Percentiles rank a stretch among this genome's conserved stretches.
phyloP scores from a whole-genome alignment of 202 grass and related monocot genomes.

The Setaria viridis region DNA sequence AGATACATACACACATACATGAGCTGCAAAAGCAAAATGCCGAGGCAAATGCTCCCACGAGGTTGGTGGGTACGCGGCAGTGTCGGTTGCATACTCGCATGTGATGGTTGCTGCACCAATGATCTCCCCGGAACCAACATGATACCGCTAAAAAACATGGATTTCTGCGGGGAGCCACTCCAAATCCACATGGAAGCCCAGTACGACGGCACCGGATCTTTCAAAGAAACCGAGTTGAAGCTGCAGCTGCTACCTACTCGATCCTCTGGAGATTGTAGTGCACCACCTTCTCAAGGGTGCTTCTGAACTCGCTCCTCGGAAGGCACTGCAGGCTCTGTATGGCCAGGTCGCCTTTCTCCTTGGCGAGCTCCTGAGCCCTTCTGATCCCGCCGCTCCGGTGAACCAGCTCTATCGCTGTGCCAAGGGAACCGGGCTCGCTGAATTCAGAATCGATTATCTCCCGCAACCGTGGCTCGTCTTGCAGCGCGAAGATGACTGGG shows the following conservation, averaged over 20 bases:
- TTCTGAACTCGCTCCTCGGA: slow-evolving; percentile 70
- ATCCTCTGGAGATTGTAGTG: slow-evolving; percentile 93
- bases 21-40: slow-evolving; percentile 26
- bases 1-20: slow-evolving; percentile 2
- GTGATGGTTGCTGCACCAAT: slow-evolving; percentile 14
- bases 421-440: slow-evolving; percentile 65
- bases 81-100: slow-evolving; percentile 18
- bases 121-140: slow-evolving; percentile 36
- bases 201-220: slow-evolving; percentile 9
- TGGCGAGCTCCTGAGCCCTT: slow-evolving; percentile 74
- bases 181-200: slow-evolving; percentile 22
- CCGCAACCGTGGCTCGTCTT: slow-evolving; percentile 61
- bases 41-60: slow-evolving; percentile 29
- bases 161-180: slow-evolving; percentile 17
- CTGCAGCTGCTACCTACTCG: slow-evolving; percentile 49
- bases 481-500: slow-evolving; percentile 76
- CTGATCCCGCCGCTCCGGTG: slow-evolving; percentile 63
- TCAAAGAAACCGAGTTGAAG: background rate
- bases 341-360: slow-evolving; percentile 74
- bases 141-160: slow-evolving; percentile 13
- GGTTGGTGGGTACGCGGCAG: slow-evolving; percentile 36
- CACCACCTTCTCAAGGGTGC: slow-evolving; percentile 73
- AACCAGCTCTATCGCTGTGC: slow-evolving; percentile 70
- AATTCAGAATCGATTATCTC: slow-evolving; percentile 90
- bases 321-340: slow-evolving; percentile 68